Evolutionary conservation across 2,329 filamentous ascomycete species (phyloP).

Genomic region (Aphanoascus verrucosus): DNA sequence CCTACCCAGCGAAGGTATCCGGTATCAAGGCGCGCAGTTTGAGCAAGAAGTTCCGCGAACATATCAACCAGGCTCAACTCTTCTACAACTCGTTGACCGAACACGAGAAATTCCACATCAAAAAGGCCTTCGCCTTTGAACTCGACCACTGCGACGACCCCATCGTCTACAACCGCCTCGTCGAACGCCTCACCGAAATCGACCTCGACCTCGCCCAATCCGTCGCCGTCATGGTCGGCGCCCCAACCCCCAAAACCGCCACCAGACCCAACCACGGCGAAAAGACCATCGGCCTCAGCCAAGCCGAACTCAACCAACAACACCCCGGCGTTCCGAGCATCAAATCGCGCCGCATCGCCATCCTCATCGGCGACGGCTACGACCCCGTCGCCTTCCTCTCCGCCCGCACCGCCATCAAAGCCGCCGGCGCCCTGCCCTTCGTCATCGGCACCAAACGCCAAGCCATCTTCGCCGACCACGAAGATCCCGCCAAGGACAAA

Average conservation of each 20-base stretch:
- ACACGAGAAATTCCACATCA: slow-evolving; percentile 55
- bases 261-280: slow-evolving; percentile 53
- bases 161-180: slow-evolving; percentile 61
- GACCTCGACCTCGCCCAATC: slow-evolving; percentile 57
- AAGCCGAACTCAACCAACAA: slow-evolving; percentile 65
- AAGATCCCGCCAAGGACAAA: slow-evolving; percentile 27
- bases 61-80: slow-evolving; percentile 65
- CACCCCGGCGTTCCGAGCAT: slow-evolving; percentile 58
- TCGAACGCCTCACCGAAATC: slow-evolving; percentile 58
- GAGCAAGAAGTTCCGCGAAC: slow-evolving; percentile 66
- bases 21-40: slow-evolving; percentile 57
- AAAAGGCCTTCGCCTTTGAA: slow-evolving; percentile 55
- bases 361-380: slow-evolving; percentile 25
- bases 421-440: slow-evolving; percentile 54
- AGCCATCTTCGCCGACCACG: slow-evolving; percentile 53
- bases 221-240: slow-evolving; percentile 59
- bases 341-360: slow-evolving; percentile 53
- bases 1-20: slow-evolving; percentile 53
- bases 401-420: slow-evolving; percentile 52
- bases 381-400: slow-evolving; percentile 53
- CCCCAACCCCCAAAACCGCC: slow-evolving; percentile 44
- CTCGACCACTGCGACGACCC: slow-evolving; percentile 74
- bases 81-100: slow-evolving; percentile 69
- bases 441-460: slow-evolving; percentile 59
- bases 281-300: slow-evolving; percentile 55